Conservation (phyloP, 768 basidiomycete species). For the Xerocomellus chrysenteron region DNA sequence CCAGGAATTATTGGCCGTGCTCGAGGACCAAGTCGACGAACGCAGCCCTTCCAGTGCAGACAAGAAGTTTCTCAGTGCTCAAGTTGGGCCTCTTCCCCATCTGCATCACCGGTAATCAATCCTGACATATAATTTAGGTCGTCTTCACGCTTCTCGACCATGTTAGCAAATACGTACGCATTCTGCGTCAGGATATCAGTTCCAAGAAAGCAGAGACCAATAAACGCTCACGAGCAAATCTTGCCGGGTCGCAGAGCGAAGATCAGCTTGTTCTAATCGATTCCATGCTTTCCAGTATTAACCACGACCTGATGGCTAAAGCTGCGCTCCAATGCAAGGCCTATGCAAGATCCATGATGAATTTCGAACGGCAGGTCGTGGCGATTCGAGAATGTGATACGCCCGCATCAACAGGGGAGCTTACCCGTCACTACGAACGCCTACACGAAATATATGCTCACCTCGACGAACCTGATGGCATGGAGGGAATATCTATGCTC, state of each 20-base stretch:
- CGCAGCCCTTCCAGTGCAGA: conserved; percentile 61
- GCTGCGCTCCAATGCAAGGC: conserved; percentile 95
- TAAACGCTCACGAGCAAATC: conserved; percentile 47
- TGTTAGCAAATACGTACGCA: conserved; percentile 84
- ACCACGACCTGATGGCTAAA: conserved; percentile 85
- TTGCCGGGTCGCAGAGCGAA: conserved; percentile 40
- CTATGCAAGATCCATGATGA: conserved; percentile 92
- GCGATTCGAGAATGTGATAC: conserved; percentile 43
- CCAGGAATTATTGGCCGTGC: conserved; percentile 72
- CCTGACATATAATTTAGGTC: conserved; percentile 50
- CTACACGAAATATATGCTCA: conserved; percentile 96
- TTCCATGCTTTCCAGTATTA: conserved; percentile 77
- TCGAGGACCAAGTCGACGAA: conserved; percentile 80
- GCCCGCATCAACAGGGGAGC: conserved; percentile 45
- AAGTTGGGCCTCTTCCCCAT: conserved; percentile 48
- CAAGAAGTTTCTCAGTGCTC: conserved; percentile 89
- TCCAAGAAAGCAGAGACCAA: conserved; percentile 46
- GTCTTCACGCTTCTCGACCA: conserved; percentile 96
- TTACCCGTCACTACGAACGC: conserved; percentile 65
- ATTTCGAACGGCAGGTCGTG: conserved; percentile 83
- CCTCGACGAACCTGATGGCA: conserved; percentile 97
- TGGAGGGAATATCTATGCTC: conserved; percentile 93
- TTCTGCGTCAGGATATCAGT: conserved; percentile 64
- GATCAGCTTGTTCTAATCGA: conserved; percentile 73
- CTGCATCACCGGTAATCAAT: background rate